Evolutionary conservation across 202 grass and related monocot genomes (phyloP).

Genomic region (Schoenoplectus triqueter): DNA sequence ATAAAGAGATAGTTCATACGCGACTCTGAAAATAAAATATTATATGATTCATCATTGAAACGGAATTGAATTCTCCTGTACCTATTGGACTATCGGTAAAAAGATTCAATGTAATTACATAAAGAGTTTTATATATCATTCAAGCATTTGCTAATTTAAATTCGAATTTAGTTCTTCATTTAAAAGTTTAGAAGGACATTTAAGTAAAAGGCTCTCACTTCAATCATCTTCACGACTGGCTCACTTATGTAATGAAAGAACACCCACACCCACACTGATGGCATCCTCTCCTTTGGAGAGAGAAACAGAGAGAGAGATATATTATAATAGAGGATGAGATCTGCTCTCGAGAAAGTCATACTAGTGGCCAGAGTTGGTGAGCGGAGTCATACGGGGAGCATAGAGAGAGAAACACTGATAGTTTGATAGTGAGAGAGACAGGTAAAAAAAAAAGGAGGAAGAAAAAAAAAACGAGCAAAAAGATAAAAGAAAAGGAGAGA

Average conservation of each 20-base stretch:
- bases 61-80: background rate
- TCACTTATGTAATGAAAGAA: conserved; percentile 29
- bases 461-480: conserved; percentile 31
- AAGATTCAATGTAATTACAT: too few species aligned
- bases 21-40: background rate
- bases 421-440: conserved; percentile 36
- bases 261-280: background rate
- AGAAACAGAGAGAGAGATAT: background rate
- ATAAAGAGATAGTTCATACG: background rate
- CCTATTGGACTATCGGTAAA: too few species aligned
- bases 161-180: conserved; percentile 2
- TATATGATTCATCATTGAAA: background rate
- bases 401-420: conserved; percentile 31
- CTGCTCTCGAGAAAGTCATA: conserved; percentile 47
- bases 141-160: background rate
- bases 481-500: conserved; percentile 30
- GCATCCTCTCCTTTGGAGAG: conserved; percentile 1
- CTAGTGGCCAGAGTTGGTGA: conserved; percentile 68
- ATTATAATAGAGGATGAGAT: conserved; percentile 4
- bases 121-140: background rate
- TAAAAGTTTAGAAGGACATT: background rate
- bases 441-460: conserved; percentile 23
- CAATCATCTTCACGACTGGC: conserved; percentile 14
- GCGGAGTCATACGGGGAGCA: conserved; percentile 43
- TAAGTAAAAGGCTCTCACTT: background rate